Conservation (phyloP, 2,329 filamentous ascomycete genomes). For the Aspergillus sp. region DNA sequence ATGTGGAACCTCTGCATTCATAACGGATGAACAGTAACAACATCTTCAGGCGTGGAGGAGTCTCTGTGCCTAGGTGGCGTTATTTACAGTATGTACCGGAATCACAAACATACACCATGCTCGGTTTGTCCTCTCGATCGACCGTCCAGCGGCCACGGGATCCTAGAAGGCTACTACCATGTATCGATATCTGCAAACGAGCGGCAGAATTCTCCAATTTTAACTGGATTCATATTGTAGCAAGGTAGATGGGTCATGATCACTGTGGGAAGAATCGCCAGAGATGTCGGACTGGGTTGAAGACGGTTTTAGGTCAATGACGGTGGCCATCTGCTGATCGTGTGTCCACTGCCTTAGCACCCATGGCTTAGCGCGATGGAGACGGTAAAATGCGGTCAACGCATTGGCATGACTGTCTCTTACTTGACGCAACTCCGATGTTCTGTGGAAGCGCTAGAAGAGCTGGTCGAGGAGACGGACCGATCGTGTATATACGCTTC, state of each 20-base stretch:
- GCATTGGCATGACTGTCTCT: too few species aligned
- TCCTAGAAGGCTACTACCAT: not conserved
- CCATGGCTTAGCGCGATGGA: too few species aligned
- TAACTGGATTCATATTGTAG: not conserved
- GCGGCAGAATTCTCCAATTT: not conserved
- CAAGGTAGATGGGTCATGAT: not conserved
- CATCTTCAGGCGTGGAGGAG: not conserved
- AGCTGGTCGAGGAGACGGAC: not conserved
- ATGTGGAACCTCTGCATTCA: not conserved
- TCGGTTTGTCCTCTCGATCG: not conserved
- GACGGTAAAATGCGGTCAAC: too few species aligned
- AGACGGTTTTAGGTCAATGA: not conserved
- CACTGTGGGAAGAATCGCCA: not conserved
- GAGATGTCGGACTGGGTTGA: slow-evolving; percentile 1
- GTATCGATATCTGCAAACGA: slow-evolving; percentile 1
- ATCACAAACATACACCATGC: not conserved
- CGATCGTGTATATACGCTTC: not conserved
- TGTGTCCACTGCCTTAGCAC: too few species aligned
- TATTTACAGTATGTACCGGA: not conserved
- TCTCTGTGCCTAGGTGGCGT: not conserved
- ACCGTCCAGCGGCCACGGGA: not conserved
- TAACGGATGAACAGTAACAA: slow-evolving; percentile 3
- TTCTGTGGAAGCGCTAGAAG: too few species aligned
- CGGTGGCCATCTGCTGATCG: not conserved
- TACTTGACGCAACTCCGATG: too few species aligned